A percentile compares a stretch with the other conserved stretches of the same genome.
Conservation (phyloP, 805 yeast genomes). For the Candida incommunis region DNA sequence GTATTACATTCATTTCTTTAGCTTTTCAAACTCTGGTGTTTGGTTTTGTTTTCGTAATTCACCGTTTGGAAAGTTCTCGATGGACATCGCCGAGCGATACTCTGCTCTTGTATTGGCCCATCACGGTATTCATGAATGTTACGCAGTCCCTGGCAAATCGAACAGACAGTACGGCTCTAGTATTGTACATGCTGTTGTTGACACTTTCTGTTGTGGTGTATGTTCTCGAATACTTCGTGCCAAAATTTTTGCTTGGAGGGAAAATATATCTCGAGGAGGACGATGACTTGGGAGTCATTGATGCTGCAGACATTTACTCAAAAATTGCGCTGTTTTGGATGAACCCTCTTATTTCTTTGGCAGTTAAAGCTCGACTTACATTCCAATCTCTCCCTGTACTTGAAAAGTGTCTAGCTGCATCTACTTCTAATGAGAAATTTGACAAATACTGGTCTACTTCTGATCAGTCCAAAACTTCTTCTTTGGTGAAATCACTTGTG, state of each 20-base stretch:
- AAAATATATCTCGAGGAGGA: neutral
- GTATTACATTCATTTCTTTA: neutral
- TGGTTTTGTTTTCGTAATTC: neutral
- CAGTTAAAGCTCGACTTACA: neutral
- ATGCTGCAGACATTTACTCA: neutral
- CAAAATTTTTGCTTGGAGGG: neutral
- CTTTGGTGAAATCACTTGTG: neutral
- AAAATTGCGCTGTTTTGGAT: neutral
- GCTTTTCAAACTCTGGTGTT: neutral
- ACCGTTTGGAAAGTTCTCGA: neutral
- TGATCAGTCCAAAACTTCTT: neutral
- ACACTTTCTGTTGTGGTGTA: neutral
- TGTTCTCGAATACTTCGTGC: conserved; percentile 1
- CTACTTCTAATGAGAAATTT: neutral
- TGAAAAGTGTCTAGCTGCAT: neutral
- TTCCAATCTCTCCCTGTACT: neutral
- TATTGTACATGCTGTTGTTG: neutral
- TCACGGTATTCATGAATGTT: neutral
- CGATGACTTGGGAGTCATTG: neutral
- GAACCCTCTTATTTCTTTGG: neutral
- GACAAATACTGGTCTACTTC: neutral
- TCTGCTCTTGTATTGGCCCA: neutral
- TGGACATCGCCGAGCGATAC: neutral
- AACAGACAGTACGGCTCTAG: neutral
- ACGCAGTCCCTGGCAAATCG: neutral